Evolutionary conservation across 345 rosid genomes (phyloP).

Genomic region (Linum lewisii): DNA sequence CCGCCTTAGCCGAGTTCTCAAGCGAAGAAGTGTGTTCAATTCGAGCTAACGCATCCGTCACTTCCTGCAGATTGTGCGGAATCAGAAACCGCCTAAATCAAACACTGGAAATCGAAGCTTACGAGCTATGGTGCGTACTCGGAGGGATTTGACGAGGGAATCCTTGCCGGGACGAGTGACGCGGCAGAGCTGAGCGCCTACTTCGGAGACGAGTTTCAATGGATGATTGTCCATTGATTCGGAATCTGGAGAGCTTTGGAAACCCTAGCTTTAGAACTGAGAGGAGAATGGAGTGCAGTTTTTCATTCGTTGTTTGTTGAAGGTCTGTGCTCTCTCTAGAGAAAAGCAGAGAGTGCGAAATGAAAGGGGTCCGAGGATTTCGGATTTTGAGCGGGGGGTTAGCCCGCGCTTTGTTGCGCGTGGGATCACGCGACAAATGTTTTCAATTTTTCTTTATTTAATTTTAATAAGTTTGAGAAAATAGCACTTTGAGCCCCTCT

Average conservation of each 20-base stretch:
- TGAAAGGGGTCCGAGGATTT: not conserved
- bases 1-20: constrained; percentile 26
- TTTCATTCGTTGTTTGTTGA: too few species aligned
- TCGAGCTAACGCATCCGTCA: constrained; percentile 43
- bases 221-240: constrained; percentile 42
- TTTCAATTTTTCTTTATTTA: not conserved
- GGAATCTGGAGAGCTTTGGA: not conserved
- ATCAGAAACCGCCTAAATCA: not conserved
- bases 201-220: constrained; percentile 37
- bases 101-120: not conserved
- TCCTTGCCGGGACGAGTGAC: constrained; percentile 58
- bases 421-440: not conserved
- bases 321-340: too few species aligned
- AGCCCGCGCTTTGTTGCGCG: constrained; percentile 4
- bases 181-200: constrained; percentile 49
- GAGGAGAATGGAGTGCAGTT: not conserved
- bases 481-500: too few species aligned
- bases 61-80: constrained; percentile 43
- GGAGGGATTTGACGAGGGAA: constrained; percentile 51
- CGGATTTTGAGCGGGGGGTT: not conserved
- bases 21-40: constrained; percentile 49
- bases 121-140: constrained; percentile 30
- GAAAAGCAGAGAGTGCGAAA: not conserved
- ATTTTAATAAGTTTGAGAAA: too few species aligned
- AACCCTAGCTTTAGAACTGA: constrained; percentile 2